These are phyloP conservation scores for Kurtzmaniella quercitrusa DNA, from an alignment of 1,139 yeast genomes.

Conservation along the genomic window DNA sequence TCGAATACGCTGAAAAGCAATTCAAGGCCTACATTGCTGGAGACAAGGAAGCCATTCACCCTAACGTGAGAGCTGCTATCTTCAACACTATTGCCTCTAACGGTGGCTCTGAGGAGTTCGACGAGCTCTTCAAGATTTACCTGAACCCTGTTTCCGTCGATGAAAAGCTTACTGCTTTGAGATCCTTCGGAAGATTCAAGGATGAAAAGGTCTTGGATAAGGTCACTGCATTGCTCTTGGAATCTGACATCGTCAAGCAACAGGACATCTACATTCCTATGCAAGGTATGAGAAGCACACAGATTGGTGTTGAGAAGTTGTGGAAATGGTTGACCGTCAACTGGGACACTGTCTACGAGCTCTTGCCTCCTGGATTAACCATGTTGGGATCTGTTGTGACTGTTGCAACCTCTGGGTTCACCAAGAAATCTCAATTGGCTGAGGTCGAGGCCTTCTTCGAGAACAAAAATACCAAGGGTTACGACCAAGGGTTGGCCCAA, in stretches of 20 bases:
- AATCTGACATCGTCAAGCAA: constrained; percentile 64
- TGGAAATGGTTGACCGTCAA: constrained; percentile 79
- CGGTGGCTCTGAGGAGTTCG: constrained; percentile 63
- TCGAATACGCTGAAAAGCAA: constrained; percentile 49
- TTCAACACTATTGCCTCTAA: constrained; percentile 63
- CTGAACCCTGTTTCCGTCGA: constrained; percentile 62
- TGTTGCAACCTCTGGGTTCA: constrained; percentile 63
- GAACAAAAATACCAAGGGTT: constrained; percentile 63
- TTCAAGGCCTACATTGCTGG: constrained; percentile 63
- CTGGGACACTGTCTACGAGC: constrained; percentile 62
- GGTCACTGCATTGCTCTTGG: constrained; percentile 57
- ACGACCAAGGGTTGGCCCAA: constrained; percentile 69
- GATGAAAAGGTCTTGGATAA: constrained; percentile 54
- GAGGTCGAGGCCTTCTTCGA: constrained; percentile 58
- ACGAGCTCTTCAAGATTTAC: constrained; percentile 61
- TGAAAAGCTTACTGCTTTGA: constrained; percentile 73
- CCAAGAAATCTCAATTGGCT: constrained; percentile 54
- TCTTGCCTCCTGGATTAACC: constrained; percentile 77
- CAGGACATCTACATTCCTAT: constrained; percentile 84
- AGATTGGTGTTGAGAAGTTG: constrained; percentile 57
- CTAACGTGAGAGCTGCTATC: constrained; percentile 72
- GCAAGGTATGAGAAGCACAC: constrained; percentile 61
- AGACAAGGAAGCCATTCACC: constrained; percentile 68
- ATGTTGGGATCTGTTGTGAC: constrained; percentile 73
- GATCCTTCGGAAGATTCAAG: constrained; percentile 68